Percentiles rank a stretch among this genome's conserved stretches.
Conservation (phyloP, 148 eudicot genomes). For the Arctostaphylos glauca region DNA sequence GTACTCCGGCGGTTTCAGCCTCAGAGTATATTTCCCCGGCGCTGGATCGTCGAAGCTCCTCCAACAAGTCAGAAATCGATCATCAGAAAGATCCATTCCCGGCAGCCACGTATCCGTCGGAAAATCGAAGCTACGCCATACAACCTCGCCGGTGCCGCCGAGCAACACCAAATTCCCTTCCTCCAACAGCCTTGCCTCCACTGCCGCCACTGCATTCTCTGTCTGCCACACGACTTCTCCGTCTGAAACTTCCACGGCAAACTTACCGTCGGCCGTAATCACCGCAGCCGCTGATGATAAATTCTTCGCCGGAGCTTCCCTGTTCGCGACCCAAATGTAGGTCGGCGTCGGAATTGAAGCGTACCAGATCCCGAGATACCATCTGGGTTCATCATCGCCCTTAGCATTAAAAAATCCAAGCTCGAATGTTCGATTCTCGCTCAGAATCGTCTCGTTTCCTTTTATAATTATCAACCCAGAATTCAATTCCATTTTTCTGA, state of each 20-base stretch:
- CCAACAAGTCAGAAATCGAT: conserved; percentile 49
- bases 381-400: conserved; percentile 17
- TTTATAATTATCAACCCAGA: conserved; percentile 19
- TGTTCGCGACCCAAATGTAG: conserved; percentile 78
- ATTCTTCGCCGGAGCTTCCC: conserved; percentile 40
- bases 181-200: conserved; percentile 37
- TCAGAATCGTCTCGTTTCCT: conserved; percentile 38
- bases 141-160: conserved; percentile 19
- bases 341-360: conserved; percentile 54
- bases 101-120: conserved; percentile 90
- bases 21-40: conserved; percentile 57
- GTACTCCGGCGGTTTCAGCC: conserved; percentile 49
- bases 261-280: conserved; percentile 32
- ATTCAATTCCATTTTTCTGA: background rate
- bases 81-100: conserved; percentile 59
- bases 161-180: conserved; percentile 52
- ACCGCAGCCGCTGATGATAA: conserved; percentile 26
- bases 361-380: conserved; percentile 69
- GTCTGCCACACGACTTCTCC: conserved; percentile 42
- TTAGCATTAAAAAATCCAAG: conserved; percentile 56
- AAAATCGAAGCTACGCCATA: conserved; percentile 73
- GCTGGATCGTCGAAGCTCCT: conserved; percentile 50
- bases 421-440: conserved; percentile 47
- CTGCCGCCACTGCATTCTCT: conserved; percentile 19
- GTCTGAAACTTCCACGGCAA: conserved; percentile 30